Evolutionary conservation across 164 flowering plant species (phyloP), one percentile per base, ranked within the genome.

Genomic region (Sextonia rubra): DNA sequence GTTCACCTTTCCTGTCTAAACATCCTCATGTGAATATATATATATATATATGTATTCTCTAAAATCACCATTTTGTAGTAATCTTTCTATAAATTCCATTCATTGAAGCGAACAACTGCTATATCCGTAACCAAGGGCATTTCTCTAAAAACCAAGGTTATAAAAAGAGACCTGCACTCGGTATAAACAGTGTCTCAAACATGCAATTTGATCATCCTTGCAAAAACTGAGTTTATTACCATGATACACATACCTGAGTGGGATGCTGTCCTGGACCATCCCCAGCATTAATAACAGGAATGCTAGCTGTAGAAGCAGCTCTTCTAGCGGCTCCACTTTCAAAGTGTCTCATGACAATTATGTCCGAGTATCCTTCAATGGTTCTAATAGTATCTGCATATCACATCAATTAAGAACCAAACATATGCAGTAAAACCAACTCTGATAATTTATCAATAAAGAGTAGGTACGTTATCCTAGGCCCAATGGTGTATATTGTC

Each of bases 191-290:
- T 52, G 58, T 15, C 12, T 52, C n/a, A 3, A 20, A 72, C 60
- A 30, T 55, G 30, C 22, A 61, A 61, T 25, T 61, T 22, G 64
- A 29, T 32, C n/a, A 72, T 56, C 47, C 23, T 29, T 47, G 25
- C 22, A 1, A 63, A 20, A 66, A 12, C 32, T 25, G 26, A 30
- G 48, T 30, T 12, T 14, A 22, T 3, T 24, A 69, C 22, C 32
- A 22, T 25, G 24, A 37, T 47, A 26, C 44, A 47, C 69, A 61
- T 61, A 89, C 99, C 90, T 95, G 98, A 61, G 95, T 88, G 30
- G 99, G 99, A 82, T 95, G 99, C 70, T 95, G 94, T 68, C 99
- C 99, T 32, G 99, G 99, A 75, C 99, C 99, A 88, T 95, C 99
- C 60, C 98, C 99, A 26, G 99, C 99, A 88, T 95, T 95, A 70